Conservation (phyloP, 352 stramenopile genomes). For the Pythium insidiosum region DNA sequence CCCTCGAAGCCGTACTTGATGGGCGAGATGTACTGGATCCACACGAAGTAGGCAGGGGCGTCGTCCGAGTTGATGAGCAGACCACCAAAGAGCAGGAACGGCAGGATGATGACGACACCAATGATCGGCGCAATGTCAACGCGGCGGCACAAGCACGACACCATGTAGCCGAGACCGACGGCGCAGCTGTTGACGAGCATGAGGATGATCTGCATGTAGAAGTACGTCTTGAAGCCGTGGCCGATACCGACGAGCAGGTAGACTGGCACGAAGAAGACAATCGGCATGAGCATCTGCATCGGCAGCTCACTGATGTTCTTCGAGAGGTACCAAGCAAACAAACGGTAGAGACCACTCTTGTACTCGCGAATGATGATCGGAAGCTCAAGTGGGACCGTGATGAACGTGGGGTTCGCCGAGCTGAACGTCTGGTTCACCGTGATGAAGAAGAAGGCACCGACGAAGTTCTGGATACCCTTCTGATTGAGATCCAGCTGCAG, state of each 20-base stretch:
- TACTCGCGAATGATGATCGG: conserved; percentile 31
- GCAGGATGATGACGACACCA: conserved; percentile 33
- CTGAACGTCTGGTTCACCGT: conserved; percentile 31
- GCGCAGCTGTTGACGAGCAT: conserved; percentile 24
- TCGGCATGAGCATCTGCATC: conserved; percentile 31
- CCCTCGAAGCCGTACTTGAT: conserved; percentile 45
- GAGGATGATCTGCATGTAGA: conserved; percentile 27
- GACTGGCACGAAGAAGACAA: conserved; percentile 23
- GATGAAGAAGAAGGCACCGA: conserved; percentile 33
- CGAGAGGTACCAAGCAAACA: conserved; percentile 32
- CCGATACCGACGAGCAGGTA: conserved; percentile 43
- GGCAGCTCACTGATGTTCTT: conserved; percentile 43
- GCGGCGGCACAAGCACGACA: conserved; percentile 14
- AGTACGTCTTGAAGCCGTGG: conserved; percentile 19
- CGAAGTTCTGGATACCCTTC: conserved; percentile 31
- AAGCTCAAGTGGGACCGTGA: too few relatives aligned
- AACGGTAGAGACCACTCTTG: conserved; percentile 24
- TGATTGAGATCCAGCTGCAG: conserved; percentile 30
- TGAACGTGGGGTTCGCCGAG: conserved; percentile 13
- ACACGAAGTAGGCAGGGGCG: conserved; percentile 35
- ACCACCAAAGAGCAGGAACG: conserved; percentile 38
- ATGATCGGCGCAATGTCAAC: conserved; percentile 31
- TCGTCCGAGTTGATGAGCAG: conserved; percentile 33
- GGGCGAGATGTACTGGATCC: conserved; percentile 49
- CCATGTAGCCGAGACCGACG: conserved; percentile 26